Evolutionary conservation across 2,329 filamentous ascomycete species (phyloP).

Genomic region (Gliomastix tumulicola): DNA sequence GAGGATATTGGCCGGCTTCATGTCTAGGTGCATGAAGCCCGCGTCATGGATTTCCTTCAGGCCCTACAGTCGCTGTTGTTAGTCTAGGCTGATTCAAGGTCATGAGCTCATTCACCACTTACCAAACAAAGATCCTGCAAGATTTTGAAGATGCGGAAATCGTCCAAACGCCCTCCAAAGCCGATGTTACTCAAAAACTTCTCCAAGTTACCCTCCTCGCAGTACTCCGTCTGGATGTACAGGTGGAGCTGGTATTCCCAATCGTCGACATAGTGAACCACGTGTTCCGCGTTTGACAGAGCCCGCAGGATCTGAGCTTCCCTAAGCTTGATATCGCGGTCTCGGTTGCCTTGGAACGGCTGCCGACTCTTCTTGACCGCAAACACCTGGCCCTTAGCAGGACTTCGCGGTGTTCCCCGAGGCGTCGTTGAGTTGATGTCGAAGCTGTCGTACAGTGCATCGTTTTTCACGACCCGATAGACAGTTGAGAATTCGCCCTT

Average conservation of each 20-base stretch:
- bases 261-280: slow-evolving; percentile 74
- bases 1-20: slow-evolving; percentile 81
- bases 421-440: slow-evolving; percentile 33
- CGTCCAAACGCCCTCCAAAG: slow-evolving; percentile 78
- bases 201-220: slow-evolving; percentile 87
- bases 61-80: slow-evolving; percentile 65
- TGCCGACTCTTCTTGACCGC: slow-evolving; percentile 92
- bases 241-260: slow-evolving; percentile 84
- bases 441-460: slow-evolving; percentile 20
- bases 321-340: slow-evolving; percentile 75
- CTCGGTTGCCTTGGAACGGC: slow-evolving; percentile 68
- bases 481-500: slow-evolving; percentile 92
- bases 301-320: slow-evolving; percentile 75
- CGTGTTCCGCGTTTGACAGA: slow-evolving; percentile 75
- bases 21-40: slow-evolving; percentile 77
- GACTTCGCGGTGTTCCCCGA: slow-evolving; percentile 45
- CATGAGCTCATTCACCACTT: too few species aligned
- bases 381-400: slow-evolving; percentile 58
- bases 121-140: slow-evolving; percentile 79
- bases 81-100: too few species aligned
- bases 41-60: slow-evolving; percentile 84
- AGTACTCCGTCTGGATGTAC: slow-evolving; percentile 97
- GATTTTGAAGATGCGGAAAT: slow-evolving; percentile 98
- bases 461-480: slow-evolving; percentile 60
- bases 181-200: slow-evolving; percentile 79